phyloP scores from a whole-genome alignment of 148 eudicot genomes.

The Camellia japonica region DNA sequence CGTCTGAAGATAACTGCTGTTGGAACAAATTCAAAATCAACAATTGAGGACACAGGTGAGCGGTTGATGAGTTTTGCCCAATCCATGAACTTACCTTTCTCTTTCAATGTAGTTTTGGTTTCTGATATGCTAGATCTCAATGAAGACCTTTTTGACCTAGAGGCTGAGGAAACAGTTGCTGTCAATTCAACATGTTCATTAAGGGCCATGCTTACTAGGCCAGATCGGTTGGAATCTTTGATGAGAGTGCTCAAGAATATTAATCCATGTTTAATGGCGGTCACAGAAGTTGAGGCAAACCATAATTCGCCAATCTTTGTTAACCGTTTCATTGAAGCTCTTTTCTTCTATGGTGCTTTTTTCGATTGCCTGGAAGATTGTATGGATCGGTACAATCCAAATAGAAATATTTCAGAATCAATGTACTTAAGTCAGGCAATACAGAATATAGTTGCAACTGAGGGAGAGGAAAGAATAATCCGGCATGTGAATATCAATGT shows the following conservation, averaged over 20 bases:
- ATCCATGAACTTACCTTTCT: slow-evolving; percentile 23
- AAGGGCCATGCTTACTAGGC: slow-evolving; percentile 15
- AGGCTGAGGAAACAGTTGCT: slow-evolving; percentile 18
- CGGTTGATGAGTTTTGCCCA: slow-evolving; percentile 16
- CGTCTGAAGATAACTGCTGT: slow-evolving; percentile 32
- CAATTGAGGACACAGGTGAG: slow-evolving; percentile 21
- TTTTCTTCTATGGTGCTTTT: slow-evolving; percentile 18
- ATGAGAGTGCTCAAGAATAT: slow-evolving; percentile 20
- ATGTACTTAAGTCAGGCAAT: slow-evolving; percentile 8
- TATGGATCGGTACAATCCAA: slow-evolving; percentile 7
- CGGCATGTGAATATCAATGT: slow-evolving; percentile 15
- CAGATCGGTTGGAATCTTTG: slow-evolving; percentile 17
- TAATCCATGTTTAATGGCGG: slow-evolving; percentile 28
- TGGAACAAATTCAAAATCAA: slow-evolving; percentile 20
- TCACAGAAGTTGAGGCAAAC: slow-evolving; percentile 24
- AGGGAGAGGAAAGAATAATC: slow-evolving; percentile 25
- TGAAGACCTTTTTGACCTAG: slow-evolving; percentile 14
- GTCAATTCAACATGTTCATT: slow-evolving; percentile 5
- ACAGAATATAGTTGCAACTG: slow-evolving; percentile 17
- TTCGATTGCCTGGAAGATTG: slow-evolving; percentile 28
- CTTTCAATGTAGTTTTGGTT: slow-evolving; percentile 22
- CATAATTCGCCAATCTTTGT: slow-evolving; percentile 24
- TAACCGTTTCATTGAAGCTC: slow-evolving; percentile 30
- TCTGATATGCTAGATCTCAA: slow-evolving; percentile 21
- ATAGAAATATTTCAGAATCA: slow-evolving; percentile 12